A percentile compares a stretch with the other conserved stretches of the same genome.
Evolutionary conservation across 140 eudicot genomes (phyloP).

Genomic region (Ambrosia hybrid): DNA sequence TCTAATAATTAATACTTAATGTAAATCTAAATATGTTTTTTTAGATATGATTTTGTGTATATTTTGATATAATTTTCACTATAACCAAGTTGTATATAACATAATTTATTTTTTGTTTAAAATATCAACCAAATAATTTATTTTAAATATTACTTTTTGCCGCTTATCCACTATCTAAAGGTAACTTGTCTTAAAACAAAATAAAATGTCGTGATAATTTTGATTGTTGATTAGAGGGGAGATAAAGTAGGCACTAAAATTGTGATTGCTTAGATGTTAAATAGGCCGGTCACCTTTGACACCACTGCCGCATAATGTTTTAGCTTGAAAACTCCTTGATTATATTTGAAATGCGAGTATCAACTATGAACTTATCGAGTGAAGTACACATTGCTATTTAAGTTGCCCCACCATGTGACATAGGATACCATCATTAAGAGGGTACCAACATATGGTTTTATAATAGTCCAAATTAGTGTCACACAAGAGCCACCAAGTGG

Average conservation of each 20-base stretch:
- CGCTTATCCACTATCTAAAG: too few relatives aligned
- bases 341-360: not conserved
- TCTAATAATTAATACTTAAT: too few relatives aligned
- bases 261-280: conserved; percentile 9
- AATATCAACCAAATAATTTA: too few relatives aligned
- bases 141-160: too few relatives aligned
- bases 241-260: not conserved
- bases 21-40: too few relatives aligned
- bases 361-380: too few relatives aligned
- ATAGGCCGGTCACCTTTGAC: not conserved
- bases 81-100: too few relatives aligned
- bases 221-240: not conserved
- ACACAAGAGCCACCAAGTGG: conserved; percentile 3
- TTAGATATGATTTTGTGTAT: too few relatives aligned
- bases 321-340: conserved; percentile 14
- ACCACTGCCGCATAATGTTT: conserved; percentile 2
- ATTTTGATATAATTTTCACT: too few relatives aligned
- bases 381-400: conserved; percentile 1
- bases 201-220: too few relatives aligned
- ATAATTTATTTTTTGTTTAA: too few relatives aligned
- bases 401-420: conserved; percentile 14
- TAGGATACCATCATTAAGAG: conserved; percentile 16
- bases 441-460: conserved; percentile 8
- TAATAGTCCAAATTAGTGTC: not conserved
- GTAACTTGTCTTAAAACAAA: too few relatives aligned